These are phyloP conservation scores for Pseudogymnoascus sp. DNA, from an alignment of 2,329 filamentous ascomycete genomes.

Conservation along the genomic window DNA sequence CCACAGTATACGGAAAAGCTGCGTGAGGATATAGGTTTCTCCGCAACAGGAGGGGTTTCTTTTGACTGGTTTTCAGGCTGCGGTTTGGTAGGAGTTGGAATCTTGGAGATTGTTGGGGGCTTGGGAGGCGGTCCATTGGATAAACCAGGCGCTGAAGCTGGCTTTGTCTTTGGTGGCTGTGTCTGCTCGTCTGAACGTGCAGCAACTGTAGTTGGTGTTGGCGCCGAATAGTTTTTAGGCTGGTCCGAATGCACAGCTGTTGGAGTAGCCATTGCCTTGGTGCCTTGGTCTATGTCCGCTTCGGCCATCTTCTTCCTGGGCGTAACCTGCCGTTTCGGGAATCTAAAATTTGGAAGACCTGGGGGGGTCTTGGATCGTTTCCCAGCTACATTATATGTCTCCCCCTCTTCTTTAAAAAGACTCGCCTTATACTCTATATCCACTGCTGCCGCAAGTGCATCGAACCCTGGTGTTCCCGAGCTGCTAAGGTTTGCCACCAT, in stretches of 20 bases:
- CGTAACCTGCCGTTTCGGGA: not conserved
- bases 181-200: not conserved
- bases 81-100: not conserved
- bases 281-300: not conserved
- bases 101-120: not conserved
- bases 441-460: not conserved
- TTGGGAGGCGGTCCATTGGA: not conserved
- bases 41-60: not conserved
- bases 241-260: not conserved
- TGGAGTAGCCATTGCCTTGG: not conserved
- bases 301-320: not conserved
- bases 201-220: not conserved
- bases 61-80: not conserved
- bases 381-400: not conserved
- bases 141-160: not conserved
- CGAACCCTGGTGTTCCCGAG: no score
- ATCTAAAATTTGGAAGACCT: not conserved
- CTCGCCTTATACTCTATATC: no score
- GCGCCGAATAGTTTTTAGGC: not conserved
- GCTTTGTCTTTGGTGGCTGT: not conserved
- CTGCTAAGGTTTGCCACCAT: not conserved
- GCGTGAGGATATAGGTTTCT: not conserved
- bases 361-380: not conserved
- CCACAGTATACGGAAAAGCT: not conserved
- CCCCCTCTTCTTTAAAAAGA: not conserved